Evolutionary conservation across 208 protist species (phyloP), one percentile per base, ranked within the genome.

Genomic region (Acanthamoeba royreba): DNA sequence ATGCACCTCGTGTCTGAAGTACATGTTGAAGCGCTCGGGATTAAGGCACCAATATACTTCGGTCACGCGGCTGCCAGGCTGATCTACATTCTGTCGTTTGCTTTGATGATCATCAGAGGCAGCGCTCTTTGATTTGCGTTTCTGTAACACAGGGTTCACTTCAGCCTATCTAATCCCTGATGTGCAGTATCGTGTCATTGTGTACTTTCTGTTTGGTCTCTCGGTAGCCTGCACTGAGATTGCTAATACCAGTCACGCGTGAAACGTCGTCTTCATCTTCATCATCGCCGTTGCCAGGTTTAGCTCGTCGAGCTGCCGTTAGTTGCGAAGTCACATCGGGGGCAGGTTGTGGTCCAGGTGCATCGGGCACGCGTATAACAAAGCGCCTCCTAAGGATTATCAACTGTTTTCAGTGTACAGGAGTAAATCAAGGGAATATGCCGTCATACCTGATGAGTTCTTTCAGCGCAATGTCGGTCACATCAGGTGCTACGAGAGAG

Each of bases 21-120:
- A 42, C 17, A 69, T 90, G 83, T 90, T 90, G 52, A 90, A 90
- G 33, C 83, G 46, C 15, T 90, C 83, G 40, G 46, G 46, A 42
- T 69, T 90, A 38, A 90, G 28, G 33, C 83, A 72, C 83, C 83
- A 90, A 52, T 90, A 90, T 35, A 90, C 83, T 5, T 90, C 74
- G 38, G 25, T 85, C 5, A 53, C n/a, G 28, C 74, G 19, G 5
- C 42, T 45, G 74, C 43, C 40, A 28, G 33, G 22, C 13, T 40
- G 74, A 28, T 53, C 74, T 7, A 53, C 28, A 13, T 85, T 49
- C 43, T 55, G 74, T 28, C 74, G 74, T 11, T 85, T 85, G 74
- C 43, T 19, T 13, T 33, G 42, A 0, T 4, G 74, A 33, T 85
- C 74, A 25, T 7, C 69, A 4, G 69, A 15, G 31, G 74, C 43